These are phyloP conservation scores for Fusarium nurragi DNA, from an alignment of 2,329 filamentous ascomycete genomes.

Conservation along the genomic window DNA sequence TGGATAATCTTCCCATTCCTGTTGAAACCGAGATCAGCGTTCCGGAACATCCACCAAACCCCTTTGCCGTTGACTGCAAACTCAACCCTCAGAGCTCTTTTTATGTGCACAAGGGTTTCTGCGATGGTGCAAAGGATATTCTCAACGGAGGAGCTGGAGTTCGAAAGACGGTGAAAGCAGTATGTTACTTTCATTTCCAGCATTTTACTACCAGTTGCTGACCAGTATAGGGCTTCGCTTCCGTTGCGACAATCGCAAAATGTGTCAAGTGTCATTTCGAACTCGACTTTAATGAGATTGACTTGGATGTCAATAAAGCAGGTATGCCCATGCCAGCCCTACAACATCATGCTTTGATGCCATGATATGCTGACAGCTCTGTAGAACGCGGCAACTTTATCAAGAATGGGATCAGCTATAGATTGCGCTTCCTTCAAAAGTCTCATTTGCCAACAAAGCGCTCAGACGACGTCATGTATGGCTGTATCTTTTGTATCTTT, in stretches of 20 bases:
- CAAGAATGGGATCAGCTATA: slow-evolving; percentile 58
- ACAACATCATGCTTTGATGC: background rate
- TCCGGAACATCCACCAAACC: slow-evolving; percentile 30
- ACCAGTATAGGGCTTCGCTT: slow-evolving; percentile 52
- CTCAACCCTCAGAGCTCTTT: slow-evolving; percentile 61
- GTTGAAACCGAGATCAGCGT: slow-evolving; percentile 33
- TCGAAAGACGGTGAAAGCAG: slow-evolving; percentile 61
- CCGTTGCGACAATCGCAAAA: slow-evolving; percentile 57
- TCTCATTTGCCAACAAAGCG: slow-evolving; percentile 61
- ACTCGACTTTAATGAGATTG: slow-evolving; percentile 62
- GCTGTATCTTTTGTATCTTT: slow-evolving; percentile 64
- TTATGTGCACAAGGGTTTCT: slow-evolving; percentile 63
- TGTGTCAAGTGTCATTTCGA: slow-evolving; percentile 65
- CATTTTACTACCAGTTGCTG: background rate
- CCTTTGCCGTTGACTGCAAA: slow-evolving; percentile 49
- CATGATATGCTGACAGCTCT: slow-evolving; percentile 17
- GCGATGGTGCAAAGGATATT: slow-evolving; percentile 62
- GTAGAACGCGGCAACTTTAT: slow-evolving; percentile 59
- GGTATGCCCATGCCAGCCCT: slow-evolving; percentile 48
- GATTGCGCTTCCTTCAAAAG: slow-evolving; percentile 65
- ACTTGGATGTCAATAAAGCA: slow-evolving; percentile 60
- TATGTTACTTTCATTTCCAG: slow-evolving; percentile 41
- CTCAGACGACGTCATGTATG: slow-evolving; percentile 63
- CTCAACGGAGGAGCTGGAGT: slow-evolving; percentile 60
- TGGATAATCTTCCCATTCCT: slow-evolving; percentile 42